A percentile compares a stretch with the other conserved stretches of the same genome.
phyloP scores from a whole-genome alignment of 495 filamentous ascomycete species.

The Penicillium taxi region DNA sequence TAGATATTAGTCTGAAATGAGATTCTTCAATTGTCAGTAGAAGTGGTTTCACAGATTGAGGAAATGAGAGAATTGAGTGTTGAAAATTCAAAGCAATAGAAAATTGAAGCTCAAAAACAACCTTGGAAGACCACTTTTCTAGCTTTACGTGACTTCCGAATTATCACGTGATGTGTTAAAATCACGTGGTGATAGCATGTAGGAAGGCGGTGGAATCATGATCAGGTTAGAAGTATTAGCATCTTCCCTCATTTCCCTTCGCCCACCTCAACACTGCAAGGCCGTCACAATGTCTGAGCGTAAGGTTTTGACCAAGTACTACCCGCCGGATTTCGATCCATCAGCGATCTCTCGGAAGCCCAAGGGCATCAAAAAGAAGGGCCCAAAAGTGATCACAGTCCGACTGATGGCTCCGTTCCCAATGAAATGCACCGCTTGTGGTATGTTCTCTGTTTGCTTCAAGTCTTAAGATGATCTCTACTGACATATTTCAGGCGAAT shows the following conservation, averaged over 20 bases:
- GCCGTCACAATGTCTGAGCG: slow-evolving; percentile 74
- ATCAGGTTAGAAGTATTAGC: no score
- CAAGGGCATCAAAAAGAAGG: slow-evolving; percentile 50
- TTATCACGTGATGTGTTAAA: no score
- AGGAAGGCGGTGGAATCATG: no score
- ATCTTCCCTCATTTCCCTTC: not conserved
- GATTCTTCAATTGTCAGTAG: no score
- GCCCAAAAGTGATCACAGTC: slow-evolving; percentile 78
- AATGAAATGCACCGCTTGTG: slow-evolving; percentile 86
- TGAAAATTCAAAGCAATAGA: no score
- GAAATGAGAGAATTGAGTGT: no score
- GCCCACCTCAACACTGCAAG: not conserved
- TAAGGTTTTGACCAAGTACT: slow-evolving; percentile 80
- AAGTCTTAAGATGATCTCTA: not conserved
- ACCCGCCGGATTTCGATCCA: slow-evolving; percentile 96
- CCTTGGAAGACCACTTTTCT: no score
- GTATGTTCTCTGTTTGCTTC: not conserved
- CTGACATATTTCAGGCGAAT: slow-evolving; percentile 48
- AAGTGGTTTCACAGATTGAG: no score
- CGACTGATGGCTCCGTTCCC: slow-evolving; percentile 96
- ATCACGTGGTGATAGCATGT: no score
- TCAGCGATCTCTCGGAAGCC: slow-evolving; percentile 66
- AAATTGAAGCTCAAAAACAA: no score
- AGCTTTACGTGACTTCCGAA: no score
- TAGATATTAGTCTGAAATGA: no score